Evolutionary conservation across 805 yeast genomes (phyloP).

Genomic region (Pichia exigua): DNA sequence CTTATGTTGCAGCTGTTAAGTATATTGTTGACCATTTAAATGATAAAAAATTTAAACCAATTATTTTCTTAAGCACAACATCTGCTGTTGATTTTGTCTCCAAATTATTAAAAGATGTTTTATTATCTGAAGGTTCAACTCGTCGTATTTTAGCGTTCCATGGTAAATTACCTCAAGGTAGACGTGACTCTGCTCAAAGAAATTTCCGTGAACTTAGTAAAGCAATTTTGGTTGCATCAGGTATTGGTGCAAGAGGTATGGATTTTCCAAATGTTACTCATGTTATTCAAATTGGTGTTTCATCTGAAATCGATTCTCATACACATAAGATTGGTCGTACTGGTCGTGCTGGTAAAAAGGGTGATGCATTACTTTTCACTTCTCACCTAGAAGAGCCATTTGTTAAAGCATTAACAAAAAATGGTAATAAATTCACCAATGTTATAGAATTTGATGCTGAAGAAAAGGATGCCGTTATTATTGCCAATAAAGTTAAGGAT

Average conservation of each 20-base stretch:
- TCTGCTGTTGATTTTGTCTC: conserved; percentile 54
- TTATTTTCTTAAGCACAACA: conserved; percentile 77
- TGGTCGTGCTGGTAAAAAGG: conserved; percentile 82
- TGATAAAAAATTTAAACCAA: conserved; percentile 55
- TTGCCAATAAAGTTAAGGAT: conserved; percentile 24
- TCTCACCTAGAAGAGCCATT: conserved; percentile 52
- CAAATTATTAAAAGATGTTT: conserved; percentile 28
- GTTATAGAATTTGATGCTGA: conserved; percentile 32
- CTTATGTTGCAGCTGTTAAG: conserved; percentile 46
- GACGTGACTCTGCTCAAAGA: conserved; percentile 36
- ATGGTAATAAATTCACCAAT: conserved; percentile 48
- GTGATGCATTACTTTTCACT: conserved; percentile 58
- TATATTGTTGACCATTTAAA: conserved; percentile 34
- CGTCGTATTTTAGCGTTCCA: conserved; percentile 36
- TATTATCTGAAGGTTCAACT: conserved; percentile 14
- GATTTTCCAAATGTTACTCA: conserved; percentile 85
- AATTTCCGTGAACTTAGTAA: conserved; percentile 28
- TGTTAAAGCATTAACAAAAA: conserved; percentile 39
- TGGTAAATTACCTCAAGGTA: conserved; percentile 65
- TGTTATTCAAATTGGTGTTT: conserved; percentile 78
- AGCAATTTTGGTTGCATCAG: conserved; percentile 74
- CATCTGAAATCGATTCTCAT: conserved; percentile 67
- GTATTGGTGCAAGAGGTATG: conserved; percentile 95
- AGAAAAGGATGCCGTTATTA: conserved; percentile 29
- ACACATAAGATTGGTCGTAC: conserved; percentile 95